A percentile compares a stretch with the other conserved stretches of the same genome.
These are phyloP conservation scores for Ceratocystis lukuohia DNA, from an alignment of 2,329 filamentous ascomycete genomes.

Conservation along the genomic window DNA sequence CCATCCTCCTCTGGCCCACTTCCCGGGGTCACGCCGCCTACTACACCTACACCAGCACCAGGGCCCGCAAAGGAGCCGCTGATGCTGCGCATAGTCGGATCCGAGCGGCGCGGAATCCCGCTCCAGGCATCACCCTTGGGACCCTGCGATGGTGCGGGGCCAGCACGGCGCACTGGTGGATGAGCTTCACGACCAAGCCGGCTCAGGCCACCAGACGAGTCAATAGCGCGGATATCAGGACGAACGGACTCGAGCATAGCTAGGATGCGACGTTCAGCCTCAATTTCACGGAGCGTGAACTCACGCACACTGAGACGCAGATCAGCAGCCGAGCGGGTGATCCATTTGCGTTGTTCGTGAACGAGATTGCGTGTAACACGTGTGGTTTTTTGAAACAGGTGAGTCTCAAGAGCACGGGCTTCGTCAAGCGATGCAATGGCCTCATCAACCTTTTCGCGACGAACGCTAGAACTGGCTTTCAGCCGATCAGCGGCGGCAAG, in stretches of 20 bases:
- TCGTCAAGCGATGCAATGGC: constrained; percentile 86
- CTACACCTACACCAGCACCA: constrained; percentile 30
- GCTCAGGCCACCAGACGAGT: constrained; percentile 77
- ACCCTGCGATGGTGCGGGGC: constrained; percentile 75
- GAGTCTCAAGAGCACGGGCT: constrained; percentile 65
- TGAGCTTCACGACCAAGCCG: constrained; percentile 80
- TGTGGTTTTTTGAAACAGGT: constrained; percentile 72
- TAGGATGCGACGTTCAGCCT: constrained; percentile 81
- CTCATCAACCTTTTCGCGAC: constrained; percentile 92
- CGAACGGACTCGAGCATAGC: constrained; percentile 88
- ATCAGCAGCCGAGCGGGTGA: constrained; percentile 71
- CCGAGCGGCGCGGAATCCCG: constrained; percentile 71
- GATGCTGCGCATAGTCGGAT: constrained; percentile 63
- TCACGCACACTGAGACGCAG: constrained; percentile 73
- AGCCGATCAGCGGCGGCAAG: constrained; percentile 77
- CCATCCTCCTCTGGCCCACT: constrained; percentile 17
- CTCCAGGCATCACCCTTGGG: constrained; percentile 98
- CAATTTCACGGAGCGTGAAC: constrained; percentile 87
- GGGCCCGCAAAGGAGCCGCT: constrained; percentile 50
- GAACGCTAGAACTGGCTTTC: constrained; percentile 73
- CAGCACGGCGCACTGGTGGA: constrained; percentile 58
- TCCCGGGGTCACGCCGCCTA: constrained; percentile 19
- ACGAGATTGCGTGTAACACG: constrained; percentile 82
- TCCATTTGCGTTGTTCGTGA: constrained; percentile 82
- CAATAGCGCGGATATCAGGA: constrained; percentile 84